Base-by-base conservation (phyloP, 768 basidiomycete species). In the Sistotremastrum niveocremeum region DNA sequence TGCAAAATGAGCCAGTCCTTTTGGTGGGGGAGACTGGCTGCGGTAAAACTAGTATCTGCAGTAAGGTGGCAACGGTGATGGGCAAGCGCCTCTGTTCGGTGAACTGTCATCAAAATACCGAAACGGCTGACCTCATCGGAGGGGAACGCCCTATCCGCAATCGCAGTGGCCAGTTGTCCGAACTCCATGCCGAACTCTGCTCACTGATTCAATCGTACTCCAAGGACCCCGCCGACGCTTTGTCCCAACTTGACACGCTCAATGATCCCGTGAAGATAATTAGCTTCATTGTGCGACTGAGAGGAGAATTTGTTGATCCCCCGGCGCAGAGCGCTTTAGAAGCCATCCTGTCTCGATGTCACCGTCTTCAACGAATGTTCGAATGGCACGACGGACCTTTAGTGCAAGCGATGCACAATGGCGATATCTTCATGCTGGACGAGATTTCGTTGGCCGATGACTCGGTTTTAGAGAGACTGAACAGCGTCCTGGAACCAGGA, bases 351-450 rank as follows among this genome's bases (percentile, higher is more conserved):
- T 34, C 46, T 47, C 46, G 54, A 54, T 7, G 36, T 57, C 59
- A 68, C 42, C 66, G 67, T 30, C 65, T 80, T 0, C 71, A 74
- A n/a, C 77, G 85, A 0, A 77, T 98, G 37, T 98, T 99, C 57
- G 86, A 95, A 58, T 99, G 95, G 95, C 77, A 84, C 50, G 89
- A 98, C 56, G 95, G 95, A 2, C 93, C 95, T n/a, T 73, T 99
- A 33, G 76, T 99, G 5, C 74, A 86, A 52, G 85, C 93, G 2
- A 99, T 99, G 95, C 71, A 70, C 6, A 60, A 60, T 12, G 94
- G 93, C 11, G 79, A 84, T 52, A 71, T 94, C 3, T 84, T 99
- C 54, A 69, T 99, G 5, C 73, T 99, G 31, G 95, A 99, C 57
- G 95, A 99, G 58, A 91, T 98, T 10, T 98, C 95, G 1, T 69